Percentiles rank a stretch among this genome's conserved stretches.
phyloP scores from a whole-genome alignment of 805 yeast species.

The Yueomyces sinensis region DNA sequence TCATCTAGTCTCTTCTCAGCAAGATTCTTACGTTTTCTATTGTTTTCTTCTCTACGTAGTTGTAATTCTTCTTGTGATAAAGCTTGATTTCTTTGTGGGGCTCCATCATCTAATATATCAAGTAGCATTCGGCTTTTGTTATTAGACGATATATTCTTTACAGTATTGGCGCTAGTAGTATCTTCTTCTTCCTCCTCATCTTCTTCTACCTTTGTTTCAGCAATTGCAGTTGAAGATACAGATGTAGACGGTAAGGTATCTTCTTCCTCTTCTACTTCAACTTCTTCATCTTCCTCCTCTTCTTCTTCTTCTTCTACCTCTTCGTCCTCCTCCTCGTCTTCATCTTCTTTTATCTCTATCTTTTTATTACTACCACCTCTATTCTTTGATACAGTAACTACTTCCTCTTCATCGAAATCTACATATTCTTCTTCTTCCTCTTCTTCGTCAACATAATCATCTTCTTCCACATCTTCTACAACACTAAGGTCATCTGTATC shows the following conservation, averaged over 20 bases:
- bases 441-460: constrained; percentile 4
- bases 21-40: constrained; percentile 77
- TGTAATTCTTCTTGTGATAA: constrained; percentile 78
- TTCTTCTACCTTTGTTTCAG: constrained; percentile 3
- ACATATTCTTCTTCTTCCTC: constrained; percentile 10
- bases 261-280: constrained; percentile 3
- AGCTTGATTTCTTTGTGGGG: constrained; percentile 35
- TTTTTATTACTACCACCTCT: neutral
- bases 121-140: constrained; percentile 12
- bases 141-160: constrained; percentile 10
- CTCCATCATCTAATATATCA: constrained; percentile 9
- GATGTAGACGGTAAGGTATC: constrained; percentile 3
- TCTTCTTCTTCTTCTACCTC: constrained; percentile 16
- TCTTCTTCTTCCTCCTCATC: constrained; percentile 9
- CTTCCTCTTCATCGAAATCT: constrained; percentile 4
- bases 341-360: constrained; percentile 6
- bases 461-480: constrained; percentile 2
- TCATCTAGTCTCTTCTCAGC: constrained; percentile 75
- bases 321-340: constrained; percentile 7
- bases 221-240: constrained; percentile 2
- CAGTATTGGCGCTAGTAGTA: constrained; percentile 7
- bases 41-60: constrained; percentile 70
- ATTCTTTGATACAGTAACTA: neutral
- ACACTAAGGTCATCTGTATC: neutral
- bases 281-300: constrained; percentile 7